Base-by-base conservation (phyloP, 2,329 filamentous ascomycete genomes). In the Dothistroma septosporum region DNA sequence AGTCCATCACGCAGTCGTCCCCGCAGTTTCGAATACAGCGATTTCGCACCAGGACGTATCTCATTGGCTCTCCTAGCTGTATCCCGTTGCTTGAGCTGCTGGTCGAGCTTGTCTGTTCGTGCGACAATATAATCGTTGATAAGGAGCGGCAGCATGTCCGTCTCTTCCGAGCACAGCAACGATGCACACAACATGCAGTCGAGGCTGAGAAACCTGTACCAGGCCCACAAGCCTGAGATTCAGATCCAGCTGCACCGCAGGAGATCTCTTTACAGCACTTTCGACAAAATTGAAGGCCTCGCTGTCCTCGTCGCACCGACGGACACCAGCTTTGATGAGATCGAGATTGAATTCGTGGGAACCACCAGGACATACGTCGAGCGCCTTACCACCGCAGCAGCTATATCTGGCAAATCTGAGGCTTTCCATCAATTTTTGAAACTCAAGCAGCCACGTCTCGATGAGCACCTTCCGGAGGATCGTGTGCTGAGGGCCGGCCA, bases 351-450 rank as follows among this genome's bases (percentile, higher is more conserved):
- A 3, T 83, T 87, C 59, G 76, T 83, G 63, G 85, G 83, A 47
- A 77, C 77, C 4, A 77, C 78, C 32, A 77, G 78, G 61, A 82
- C 81, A 2, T 80, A 75, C 28, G 80, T 87, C 31, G 85, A 87
- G 68, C 81, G 80, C 56, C 73, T 83, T 47, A 79, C 78, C 3
- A 76, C 79, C 3, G 76, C 81, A 6, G 77, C 82, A 4, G 78
- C 83, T 33, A 77, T 83, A 55, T 79, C 80, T 19, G 81, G 81
- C 49, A 79, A 81, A 16, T 80, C 80, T 21, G 82, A 83, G 63
- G 83, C 84, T 22, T 78, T 77, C 53, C 85, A 87, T 61, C 81
- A 80, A 19, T 89, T 88, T 67, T 74, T 89, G 37, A 84, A 82
- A 61, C 78, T 89, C 31, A 78, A 78, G 60, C 85, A 88, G 69